Percentiles rank a stretch among this genome's conserved stretches.
phyloP scores from a whole-genome alignment of 2,329 filamentous ascomycete species.

The Microdochium bolleyi region DNA sequence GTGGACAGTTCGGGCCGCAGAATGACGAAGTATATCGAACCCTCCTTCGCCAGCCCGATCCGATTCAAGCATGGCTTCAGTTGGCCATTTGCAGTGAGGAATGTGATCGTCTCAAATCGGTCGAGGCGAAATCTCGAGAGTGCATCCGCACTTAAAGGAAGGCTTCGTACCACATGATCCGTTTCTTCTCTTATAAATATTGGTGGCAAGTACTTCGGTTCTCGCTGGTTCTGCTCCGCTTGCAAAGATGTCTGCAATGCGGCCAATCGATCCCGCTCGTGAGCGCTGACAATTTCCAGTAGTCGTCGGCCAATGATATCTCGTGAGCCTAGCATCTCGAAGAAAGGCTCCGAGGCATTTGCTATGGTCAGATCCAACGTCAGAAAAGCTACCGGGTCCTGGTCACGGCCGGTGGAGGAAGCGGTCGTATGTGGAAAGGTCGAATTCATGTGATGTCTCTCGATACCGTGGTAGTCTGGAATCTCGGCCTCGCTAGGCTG shows the following conservation, averaged over 20 bases:
- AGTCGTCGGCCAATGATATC: conserved; percentile 41
- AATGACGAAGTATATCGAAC: conserved; percentile 56
- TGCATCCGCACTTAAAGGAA: conserved; percentile 47
- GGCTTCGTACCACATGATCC: conserved; percentile 43
- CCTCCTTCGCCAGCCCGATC: conserved; percentile 50
- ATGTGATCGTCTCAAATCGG: conserved; percentile 46
- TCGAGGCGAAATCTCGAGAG: conserved; percentile 43
- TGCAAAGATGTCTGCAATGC: conserved; percentile 44
- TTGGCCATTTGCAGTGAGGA: conserved; percentile 43
- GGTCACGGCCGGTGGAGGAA: conserved; percentile 28
- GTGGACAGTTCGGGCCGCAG: conserved; percentile 30
- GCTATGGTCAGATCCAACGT: conserved; percentile 50
- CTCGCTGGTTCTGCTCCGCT: conserved; percentile 47
- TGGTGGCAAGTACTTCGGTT: conserved; percentile 56
- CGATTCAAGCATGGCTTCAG: conserved; percentile 40
- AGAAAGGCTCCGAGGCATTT: conserved; percentile 47
- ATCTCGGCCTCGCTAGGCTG: conserved; percentile 39
- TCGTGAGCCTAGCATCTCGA: conserved; percentile 43
- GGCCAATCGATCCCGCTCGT: conserved; percentile 44
- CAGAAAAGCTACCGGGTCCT: conserved; percentile 50
- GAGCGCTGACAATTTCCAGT: conserved; percentile 41
- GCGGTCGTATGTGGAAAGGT: conserved; percentile 34
- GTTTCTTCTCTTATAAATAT: conserved; percentile 49
- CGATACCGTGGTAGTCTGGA: conserved; percentile 43
- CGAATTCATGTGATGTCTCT: conserved; percentile 36